Percentiles rank a stretch among this genome's conserved stretches.
Evolutionary conservation across 441 rosid genomes (phyloP).

Genomic region (Pelargonium citronellum): DNA sequence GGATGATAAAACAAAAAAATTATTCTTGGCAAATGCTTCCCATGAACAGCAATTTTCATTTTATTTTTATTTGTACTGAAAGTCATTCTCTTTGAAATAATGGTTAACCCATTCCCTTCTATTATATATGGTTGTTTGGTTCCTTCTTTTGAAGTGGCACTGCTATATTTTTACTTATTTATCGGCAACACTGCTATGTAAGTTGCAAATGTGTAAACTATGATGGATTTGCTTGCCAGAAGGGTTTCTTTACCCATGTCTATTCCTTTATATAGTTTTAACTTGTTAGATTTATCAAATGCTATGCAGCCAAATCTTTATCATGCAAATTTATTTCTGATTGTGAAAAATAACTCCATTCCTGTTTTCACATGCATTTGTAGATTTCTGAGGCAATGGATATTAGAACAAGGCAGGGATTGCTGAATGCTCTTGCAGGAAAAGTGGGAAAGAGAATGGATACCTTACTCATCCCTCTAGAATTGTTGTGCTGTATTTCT

Average conservation of each 20-base stretch:
- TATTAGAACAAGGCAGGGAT: slow-evolving; percentile 86
- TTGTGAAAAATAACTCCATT: slow-evolving; percentile 16
- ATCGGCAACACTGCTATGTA: background rate
- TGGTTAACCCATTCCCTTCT: background rate
- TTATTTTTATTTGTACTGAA: too few relatives aligned
- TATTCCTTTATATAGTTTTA: background rate
- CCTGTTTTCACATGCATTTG: slow-evolving; percentile 12
- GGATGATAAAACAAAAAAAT: background rate
- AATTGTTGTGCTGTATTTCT: slow-evolving; percentile 79
- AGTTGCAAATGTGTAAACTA: slow-evolving; percentile 7
- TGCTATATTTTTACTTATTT: background rate
- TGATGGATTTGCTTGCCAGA: background rate
- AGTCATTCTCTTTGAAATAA: too few relatives aligned
- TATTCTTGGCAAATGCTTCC: background rate
- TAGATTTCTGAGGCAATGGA: slow-evolving; percentile 98
- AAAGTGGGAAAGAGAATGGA: slow-evolving; percentile 97
- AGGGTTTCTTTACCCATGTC: slow-evolving; percentile 4
- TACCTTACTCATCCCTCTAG: slow-evolving; percentile 77
- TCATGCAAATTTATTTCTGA: background rate
- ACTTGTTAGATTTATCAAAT: slow-evolving; percentile 2
- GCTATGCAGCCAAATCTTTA: background rate
- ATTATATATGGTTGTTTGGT: background rate
- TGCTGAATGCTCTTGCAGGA: slow-evolving; percentile 83
- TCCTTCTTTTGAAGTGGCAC: background rate
- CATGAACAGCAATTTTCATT: too few relatives aligned